Conservation (phyloP, 441 rosid genomes). For the Populus hybrid region DNA sequence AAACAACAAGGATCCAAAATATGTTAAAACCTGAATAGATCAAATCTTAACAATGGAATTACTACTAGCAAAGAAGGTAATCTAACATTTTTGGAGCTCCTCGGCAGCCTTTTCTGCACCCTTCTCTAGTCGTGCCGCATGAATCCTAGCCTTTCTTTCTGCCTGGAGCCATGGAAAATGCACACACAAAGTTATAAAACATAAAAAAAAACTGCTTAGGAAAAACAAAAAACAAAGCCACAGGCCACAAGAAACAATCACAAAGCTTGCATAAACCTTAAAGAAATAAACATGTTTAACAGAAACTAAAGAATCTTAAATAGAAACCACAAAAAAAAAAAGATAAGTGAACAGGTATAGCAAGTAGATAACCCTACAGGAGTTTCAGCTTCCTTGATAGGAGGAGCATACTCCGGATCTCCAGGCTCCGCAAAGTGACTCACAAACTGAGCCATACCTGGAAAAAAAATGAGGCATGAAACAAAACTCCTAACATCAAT, state of each 20-base stretch:
- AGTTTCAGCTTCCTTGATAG: slow-evolving; percentile 71
- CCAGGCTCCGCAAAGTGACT: slow-evolving; percentile 81
- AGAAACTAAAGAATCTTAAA: background rate
- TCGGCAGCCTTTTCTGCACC: slow-evolving; percentile 85
- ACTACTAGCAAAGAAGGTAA: slow-evolving; percentile 15
- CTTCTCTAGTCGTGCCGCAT: slow-evolving; percentile 67
- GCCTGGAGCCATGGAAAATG: slow-evolving; percentile 30
- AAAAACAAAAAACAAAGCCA: background rate
- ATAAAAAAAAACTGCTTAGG: background rate
- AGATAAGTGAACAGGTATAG: background rate
- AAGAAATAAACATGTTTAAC: background rate
- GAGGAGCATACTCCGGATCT: slow-evolving; percentile 88
- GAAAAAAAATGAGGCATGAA: slow-evolving; percentile 2
- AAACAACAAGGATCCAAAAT: slow-evolving; percentile 3
- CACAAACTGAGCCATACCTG: slow-evolving; percentile 92
- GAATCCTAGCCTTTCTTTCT: slow-evolving; percentile 76
- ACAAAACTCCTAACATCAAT: background rate
- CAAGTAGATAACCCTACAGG: slow-evolving; percentile 50
- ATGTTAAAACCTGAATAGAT: slow-evolving; percentile 1
- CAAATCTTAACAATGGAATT: background rate
- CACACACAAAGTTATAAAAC: background rate
- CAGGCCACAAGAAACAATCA: background rate
- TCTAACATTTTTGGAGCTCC: slow-evolving; percentile 68
- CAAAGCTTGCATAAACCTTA: background rate
- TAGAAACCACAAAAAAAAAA: background rate